phyloP scores from a whole-genome alignment of 768 basidiomycete genomes.

The Mycena capillaripes region DNA sequence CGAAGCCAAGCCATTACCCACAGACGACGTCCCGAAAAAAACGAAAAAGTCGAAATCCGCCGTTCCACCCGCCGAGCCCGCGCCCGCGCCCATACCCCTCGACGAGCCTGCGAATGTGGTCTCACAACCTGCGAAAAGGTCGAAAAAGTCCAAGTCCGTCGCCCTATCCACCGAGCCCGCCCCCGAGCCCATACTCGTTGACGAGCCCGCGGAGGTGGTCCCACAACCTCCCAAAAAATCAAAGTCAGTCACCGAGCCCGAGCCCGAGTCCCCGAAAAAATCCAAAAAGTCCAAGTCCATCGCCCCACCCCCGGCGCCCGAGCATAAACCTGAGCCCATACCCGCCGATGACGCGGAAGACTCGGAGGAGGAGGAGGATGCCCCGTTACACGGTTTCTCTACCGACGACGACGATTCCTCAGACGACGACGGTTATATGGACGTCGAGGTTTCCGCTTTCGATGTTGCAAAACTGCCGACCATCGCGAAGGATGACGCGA shows the following conservation, averaged over 20 bases:
- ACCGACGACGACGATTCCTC: conserved; percentile 84
- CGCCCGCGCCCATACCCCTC: neutral
- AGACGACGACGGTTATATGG: conserved; percentile 74
- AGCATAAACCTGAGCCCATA: conserved; percentile 8
- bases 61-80: neutral
- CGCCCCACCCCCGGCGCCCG: neutral
- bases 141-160: conserved; percentile 17
- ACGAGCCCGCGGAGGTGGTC: conserved; percentile 45
- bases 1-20: conserved; percentile 7
- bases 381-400: conserved; percentile 78
- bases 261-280: conserved; percentile 16
- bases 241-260: too few species aligned
- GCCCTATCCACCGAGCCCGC: neutral
- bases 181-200: too few species aligned
- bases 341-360: conserved; percentile 25
- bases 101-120: too few species aligned
- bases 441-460: conserved; percentile 65
- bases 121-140: too few species aligned
- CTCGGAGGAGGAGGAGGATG: conserved; percentile 54
- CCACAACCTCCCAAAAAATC: neutral
- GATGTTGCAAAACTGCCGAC: conserved; percentile 86
- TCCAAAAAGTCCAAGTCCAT: conserved; percentile 17
- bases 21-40: conserved; percentile 12
- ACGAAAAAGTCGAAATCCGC: conserved; percentile 16
- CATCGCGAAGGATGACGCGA: conserved; percentile 88